These are phyloP conservation scores for Stentor coeruleus DNA, from an alignment of 73 alveolate species.

Conservation along the genomic window DNA sequence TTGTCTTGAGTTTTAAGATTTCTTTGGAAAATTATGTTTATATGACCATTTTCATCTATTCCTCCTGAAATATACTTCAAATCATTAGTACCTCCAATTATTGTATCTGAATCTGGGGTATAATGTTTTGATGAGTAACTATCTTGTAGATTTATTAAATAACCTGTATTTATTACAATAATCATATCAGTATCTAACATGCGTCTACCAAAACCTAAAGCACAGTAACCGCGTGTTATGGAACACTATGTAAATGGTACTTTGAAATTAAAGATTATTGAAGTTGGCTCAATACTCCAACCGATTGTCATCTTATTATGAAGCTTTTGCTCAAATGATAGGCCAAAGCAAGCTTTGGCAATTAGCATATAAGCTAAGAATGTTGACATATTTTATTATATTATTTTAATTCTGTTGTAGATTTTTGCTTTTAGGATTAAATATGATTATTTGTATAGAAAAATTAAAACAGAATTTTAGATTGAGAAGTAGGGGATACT, in stretches of 20 bases:
- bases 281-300: background rate
- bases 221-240: background rate
- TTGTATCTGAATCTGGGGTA: background rate
- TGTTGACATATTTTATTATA: no score
- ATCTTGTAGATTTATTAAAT: background rate
- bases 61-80: background rate
- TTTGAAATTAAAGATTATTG: background rate
- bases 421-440: no score
- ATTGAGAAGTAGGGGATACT: no score
- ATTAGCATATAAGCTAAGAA: no score
- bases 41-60: background rate
- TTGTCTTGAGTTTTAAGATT: background rate
- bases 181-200: background rate
- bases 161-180: background rate
- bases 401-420: no score
- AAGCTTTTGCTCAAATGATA: background rate
- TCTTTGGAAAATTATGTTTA: background rate
- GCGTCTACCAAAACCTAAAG: background rate
- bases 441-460: no score
- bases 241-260: background rate
- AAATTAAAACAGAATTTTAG: no score
- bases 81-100: background rate
- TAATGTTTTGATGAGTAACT: background rate
- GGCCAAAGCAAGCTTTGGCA: no score
- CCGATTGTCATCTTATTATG: background rate